Evolutionary conservation across 2,329 filamentous ascomycete genomes (phyloP).

Genomic region (Fusarium sublunatum): DNA sequence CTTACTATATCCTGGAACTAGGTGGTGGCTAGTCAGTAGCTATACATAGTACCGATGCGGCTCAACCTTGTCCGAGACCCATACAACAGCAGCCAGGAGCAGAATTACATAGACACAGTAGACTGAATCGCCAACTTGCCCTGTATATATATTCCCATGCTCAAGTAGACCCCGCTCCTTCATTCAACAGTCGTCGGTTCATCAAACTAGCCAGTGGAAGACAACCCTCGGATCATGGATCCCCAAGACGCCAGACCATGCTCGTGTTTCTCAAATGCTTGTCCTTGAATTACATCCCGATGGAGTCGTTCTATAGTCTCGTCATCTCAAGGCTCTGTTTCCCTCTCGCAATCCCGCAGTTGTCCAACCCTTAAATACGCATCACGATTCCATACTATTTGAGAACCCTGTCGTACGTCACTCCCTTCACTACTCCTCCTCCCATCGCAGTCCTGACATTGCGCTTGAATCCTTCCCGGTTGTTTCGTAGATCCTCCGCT

Average conservation of each 20-base stretch:
- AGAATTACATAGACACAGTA: constrained; percentile 1
- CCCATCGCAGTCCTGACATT: constrained; percentile 88
- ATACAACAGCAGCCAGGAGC: neutral
- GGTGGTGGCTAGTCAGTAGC: constrained; percentile 9
- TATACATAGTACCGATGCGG: neutral
- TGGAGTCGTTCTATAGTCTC: constrained; percentile 23
- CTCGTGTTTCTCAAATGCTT: constrained; percentile 31
- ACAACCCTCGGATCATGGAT: constrained; percentile 32
- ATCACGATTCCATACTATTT: constrained; percentile 58
- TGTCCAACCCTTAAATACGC: constrained; percentile 14
- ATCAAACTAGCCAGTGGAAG: constrained; percentile 16
- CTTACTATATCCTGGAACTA: neutral
- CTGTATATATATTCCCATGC: constrained; percentile 17
- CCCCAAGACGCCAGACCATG: constrained; percentile 34
- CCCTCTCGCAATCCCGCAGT: neutral
- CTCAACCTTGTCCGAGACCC: constrained; percentile 6
- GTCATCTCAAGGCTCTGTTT: constrained; percentile 13
- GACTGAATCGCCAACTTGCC: neutral
- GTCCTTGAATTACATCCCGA: constrained; percentile 19
- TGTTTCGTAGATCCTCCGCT: constrained; percentile 87
- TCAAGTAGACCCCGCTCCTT: constrained; percentile 5
- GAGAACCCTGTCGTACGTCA: constrained; percentile 81
- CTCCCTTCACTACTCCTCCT: constrained; percentile 79
- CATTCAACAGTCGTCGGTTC: constrained; percentile 2
- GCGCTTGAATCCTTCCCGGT: constrained; percentile 88